Percentiles rank a stretch among this genome's conserved stretches.
These are phyloP conservation scores for Fusarium paranaense DNA, from an alignment of 2,329 filamentous ascomycete genomes.

Conservation along the genomic window DNA sequence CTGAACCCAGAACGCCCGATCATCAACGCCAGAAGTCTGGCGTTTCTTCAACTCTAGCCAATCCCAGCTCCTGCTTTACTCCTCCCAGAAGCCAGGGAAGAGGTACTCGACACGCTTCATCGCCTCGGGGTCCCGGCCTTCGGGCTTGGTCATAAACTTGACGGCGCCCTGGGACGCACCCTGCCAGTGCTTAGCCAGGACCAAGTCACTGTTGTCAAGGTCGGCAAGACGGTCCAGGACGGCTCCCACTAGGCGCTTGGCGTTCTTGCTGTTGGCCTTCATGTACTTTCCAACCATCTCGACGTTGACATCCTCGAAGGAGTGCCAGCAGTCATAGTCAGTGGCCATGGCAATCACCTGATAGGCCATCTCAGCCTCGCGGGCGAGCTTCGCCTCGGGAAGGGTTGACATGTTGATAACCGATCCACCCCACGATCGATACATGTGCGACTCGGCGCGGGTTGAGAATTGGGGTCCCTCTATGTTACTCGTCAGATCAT, in stretches of 20 bases:
- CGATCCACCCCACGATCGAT: constrained; percentile 91
- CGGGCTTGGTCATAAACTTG: constrained; percentile 82
- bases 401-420: constrained; percentile 99
- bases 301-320: constrained; percentile 85
- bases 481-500: constrained; percentile 49
- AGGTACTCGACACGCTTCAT: constrained; percentile 86
- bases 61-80: constrained; percentile 29
- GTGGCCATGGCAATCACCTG: constrained; percentile 99
- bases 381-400: constrained; percentile 94
- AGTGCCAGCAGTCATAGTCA: constrained; percentile 99
- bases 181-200: constrained; percentile 84
- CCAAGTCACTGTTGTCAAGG: constrained; percentile 79
- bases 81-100: constrained; percentile 82
- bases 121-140: constrained; percentile 78
- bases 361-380: constrained; percentile 95
- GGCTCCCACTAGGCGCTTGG: constrained; percentile 83
- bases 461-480: constrained; percentile 99
- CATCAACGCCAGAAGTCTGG: constrained; percentile 17
- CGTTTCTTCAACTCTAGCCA: not conserved
- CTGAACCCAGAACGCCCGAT: constrained; percentile 20
- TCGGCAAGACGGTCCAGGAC: constrained; percentile 88
- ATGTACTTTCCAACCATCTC: constrained; percentile 98
- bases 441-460: constrained; percentile 94
- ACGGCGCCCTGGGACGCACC: constrained; percentile 82
- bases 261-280: constrained; percentile 91